Evolutionary conservation across 768 basidiomycete genomes (phyloP).

Genomic region (Mycena galopus): DNA sequence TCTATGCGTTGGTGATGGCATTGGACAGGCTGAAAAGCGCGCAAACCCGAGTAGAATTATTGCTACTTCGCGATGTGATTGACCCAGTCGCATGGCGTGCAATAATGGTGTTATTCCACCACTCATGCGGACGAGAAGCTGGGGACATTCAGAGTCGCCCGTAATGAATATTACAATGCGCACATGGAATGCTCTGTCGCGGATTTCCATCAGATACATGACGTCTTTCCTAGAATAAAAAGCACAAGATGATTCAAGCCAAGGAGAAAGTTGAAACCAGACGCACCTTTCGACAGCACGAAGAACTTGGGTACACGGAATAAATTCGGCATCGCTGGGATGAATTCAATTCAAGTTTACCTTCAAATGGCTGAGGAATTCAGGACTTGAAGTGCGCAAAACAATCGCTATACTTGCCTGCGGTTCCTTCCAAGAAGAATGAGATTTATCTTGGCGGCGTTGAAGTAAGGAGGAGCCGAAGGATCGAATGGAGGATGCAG

Average conservation of each 20-base stretch:
- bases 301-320: conserved; percentile 51
- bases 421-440: conserved; percentile 62
- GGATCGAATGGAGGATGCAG: conserved; percentile 50
- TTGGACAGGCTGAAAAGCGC: not conserved
- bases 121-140: conserved; percentile 87
- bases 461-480: conserved; percentile 40
- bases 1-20: not conserved
- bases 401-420: conserved; percentile 53
- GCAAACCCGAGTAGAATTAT: conserved; percentile 80
- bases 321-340: not conserved
- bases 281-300: not conserved
- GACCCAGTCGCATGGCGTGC: conserved; percentile 88
- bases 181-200: conserved; percentile 86
- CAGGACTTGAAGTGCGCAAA: not conserved
- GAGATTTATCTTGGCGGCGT: conserved; percentile 27
- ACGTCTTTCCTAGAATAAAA: conserved; percentile 86
- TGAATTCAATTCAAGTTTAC: not conserved
- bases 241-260: not conserved
- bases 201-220: conserved; percentile 84
- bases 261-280: not conserved
- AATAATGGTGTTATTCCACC: conserved; percentile 91
- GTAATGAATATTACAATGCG: conserved; percentile 43
- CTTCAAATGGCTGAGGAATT: conserved; percentile 31
- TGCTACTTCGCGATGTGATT: conserved; percentile 83
- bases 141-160: conserved; percentile 5